Percentiles rank a stretch among this genome's conserved stretches.
Evolutionary conservation across 164 flowering plant species (phyloP).

Genomic region (Dillenia turbinata): DNA sequence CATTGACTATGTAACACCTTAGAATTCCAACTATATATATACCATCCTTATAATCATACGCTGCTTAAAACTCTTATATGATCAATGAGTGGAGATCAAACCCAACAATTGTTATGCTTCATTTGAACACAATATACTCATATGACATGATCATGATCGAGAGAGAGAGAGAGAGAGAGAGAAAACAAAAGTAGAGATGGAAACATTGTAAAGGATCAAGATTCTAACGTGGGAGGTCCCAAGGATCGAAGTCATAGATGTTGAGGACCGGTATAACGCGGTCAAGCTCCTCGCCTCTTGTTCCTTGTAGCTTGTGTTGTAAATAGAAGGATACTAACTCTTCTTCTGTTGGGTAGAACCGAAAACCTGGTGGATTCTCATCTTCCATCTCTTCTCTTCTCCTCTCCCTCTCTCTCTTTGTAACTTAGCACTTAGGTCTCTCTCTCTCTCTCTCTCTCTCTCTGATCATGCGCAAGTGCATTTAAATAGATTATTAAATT

Average conservation of each 20-base stretch:
- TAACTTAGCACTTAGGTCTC: too few species aligned
- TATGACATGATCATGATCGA: too few species aligned
- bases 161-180: not conserved
- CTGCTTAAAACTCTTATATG: too few species aligned
- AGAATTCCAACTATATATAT: too few species aligned
- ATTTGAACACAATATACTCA: not conserved
- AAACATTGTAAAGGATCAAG: not conserved
- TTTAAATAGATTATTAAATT: not conserved
- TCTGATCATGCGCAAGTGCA: not conserved
- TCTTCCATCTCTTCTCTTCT: constrained; percentile 3
- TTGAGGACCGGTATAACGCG: constrained; percentile 41
- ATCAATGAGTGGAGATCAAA: not conserved
- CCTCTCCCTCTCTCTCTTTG: not conserved
- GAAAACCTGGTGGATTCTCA: constrained; percentile 40
- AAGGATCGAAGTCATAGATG: constrained; percentile 43
- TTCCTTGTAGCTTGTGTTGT: constrained; percentile 35
- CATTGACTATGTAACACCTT: too few species aligned
- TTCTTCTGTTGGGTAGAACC: constrained; percentile 67
- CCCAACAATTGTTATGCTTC: not conserved
- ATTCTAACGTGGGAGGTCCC: constrained; percentile 45
- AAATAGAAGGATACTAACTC: constrained; percentile 55
- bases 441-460: too few species aligned
- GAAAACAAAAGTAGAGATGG: not conserved
- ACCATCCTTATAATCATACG: too few species aligned
- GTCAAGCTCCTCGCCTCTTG: constrained; percentile 13